These are phyloP conservation scores for Digitaria exilis DNA, from an alignment of 202 grass and related monocot genomes.

Conservation along the genomic window DNA sequence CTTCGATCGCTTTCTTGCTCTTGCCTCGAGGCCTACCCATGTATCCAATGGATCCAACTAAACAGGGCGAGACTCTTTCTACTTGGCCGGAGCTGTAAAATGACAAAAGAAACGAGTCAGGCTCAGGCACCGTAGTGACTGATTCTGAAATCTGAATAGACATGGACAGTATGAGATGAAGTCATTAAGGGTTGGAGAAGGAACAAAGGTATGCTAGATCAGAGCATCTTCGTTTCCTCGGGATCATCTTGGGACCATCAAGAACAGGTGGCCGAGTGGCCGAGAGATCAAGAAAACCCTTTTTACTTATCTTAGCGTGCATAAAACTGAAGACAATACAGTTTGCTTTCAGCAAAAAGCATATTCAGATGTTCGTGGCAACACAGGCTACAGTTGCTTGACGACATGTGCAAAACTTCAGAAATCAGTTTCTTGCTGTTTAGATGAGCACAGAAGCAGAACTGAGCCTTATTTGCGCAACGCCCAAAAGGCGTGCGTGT, in stretches of 20 bases:
- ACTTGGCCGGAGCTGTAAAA: conserved; percentile 32
- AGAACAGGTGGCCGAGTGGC: neutral
- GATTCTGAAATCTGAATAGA: too few species aligned
- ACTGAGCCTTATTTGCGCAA: neutral
- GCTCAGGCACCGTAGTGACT: too few species aligned
- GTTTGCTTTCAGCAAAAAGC: neutral
- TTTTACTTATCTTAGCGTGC: neutral
- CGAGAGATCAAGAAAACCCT: too few species aligned
- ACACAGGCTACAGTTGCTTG: neutral
- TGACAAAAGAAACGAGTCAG: conserved; percentile 5
- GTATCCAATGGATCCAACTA: neutral
- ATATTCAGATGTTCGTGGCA: neutral
- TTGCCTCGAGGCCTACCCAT: conserved; percentile 78
- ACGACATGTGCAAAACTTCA: neutral
- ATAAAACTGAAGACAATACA: neutral
- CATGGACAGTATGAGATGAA: neutral
- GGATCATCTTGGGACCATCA: neutral
- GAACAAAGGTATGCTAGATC: neutral
- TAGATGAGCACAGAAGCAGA: neutral
- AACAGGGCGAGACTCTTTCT: neutral
- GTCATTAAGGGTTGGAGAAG: neutral
- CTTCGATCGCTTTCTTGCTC: conserved; percentile 52
- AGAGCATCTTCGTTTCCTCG: neutral
- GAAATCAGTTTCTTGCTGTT: neutral
- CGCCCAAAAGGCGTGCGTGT: neutral